phyloP scores from a whole-genome alignment of 805 yeast species.

The Myxozyma monticola region DNA sequence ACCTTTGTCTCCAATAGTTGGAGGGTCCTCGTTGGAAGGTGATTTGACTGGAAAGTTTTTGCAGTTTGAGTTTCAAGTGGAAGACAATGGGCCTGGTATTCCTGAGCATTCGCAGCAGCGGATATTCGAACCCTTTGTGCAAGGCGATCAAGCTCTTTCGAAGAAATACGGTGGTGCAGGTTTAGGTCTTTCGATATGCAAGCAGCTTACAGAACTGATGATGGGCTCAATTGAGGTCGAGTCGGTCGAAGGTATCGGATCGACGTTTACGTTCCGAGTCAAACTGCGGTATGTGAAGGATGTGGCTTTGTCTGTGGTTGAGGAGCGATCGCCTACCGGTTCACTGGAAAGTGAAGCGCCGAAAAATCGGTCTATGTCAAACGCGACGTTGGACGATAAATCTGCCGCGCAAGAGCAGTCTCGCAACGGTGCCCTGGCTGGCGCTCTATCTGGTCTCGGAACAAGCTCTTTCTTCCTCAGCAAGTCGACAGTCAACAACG shows the following conservation, averaged over 20 bases:
- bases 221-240: constrained; percentile 75
- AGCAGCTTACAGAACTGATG: constrained; percentile 90
- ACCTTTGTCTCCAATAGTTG: not conserved
- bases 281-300: constrained; percentile 61
- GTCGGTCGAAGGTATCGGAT: constrained; percentile 78
- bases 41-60: constrained; percentile 48
- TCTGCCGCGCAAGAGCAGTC: too few relatives aligned
- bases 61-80: constrained; percentile 69
- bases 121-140: constrained; percentile 94
- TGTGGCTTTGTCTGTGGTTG: constrained; percentile 17
- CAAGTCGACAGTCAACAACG: too few relatives aligned
- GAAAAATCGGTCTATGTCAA: too few relatives aligned
- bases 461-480: constrained; percentile 16
- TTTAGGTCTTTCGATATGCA: constrained; percentile 82
- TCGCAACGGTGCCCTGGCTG: too few relatives aligned
- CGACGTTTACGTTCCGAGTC: constrained; percentile 59
- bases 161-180: constrained; percentile 96
- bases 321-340: too few relatives aligned
- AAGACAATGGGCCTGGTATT: constrained; percentile 94
- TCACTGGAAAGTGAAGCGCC: too few relatives aligned
- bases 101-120: constrained; percentile 75
- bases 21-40: constrained; percentile 1
- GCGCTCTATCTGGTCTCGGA: constrained; percentile 22
- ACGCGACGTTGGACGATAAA: too few relatives aligned
- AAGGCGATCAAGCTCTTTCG: constrained; percentile 92